Base-by-base conservation (phyloP, 164 flowering plant genomes). In the Nymphaea thermarum region DNA sequence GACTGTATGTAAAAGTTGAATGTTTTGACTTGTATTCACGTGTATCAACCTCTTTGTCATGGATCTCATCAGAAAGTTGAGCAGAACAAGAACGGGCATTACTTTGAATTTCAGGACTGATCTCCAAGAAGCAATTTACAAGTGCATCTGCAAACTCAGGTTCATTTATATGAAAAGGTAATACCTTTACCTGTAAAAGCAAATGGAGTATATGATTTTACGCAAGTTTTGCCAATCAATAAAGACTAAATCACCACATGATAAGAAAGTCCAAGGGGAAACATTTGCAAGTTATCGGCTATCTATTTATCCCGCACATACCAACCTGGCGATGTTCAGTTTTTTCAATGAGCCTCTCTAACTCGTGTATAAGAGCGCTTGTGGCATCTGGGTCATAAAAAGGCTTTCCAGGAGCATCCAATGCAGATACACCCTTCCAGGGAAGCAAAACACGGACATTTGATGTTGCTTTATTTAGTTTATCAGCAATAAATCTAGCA, bases 341-440 rank as follows among this genome's bases (percentile, higher is more conserved):
- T 67, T 71, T 81, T 74, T 81, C 80, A 68, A 91, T 75, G 62
- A 83, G 90, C 71, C 65, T 82, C 78, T 84, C 79, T 57, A 94
- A 41, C 75, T 89, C 99, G 76, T 77, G 60, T 63, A 86, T 71
- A 45, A 91, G 91, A 65, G 83, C 60, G 45, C 71, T 70, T 43
- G 95, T 86, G 47, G 88, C 88, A 66, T 85, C 88, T 44, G 91
- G 89, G 75, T 94, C 96, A 78, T 83, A 78, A 72, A 94, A 94
- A 65, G 93, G 85, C 78, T 85, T 88, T 62, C 91, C 96, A 45
- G 86, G 88, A 66, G 95, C 89, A 88, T 94, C 99, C 77, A 94
- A 75, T 68, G 92, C 95, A 70, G 99, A 94, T 47, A 91, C 65
- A 64, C 99, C 99, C 68, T 84, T 87, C 71, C 84, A 73, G 62